phyloP scores from a whole-genome alignment of 2,329 filamentous ascomycete species.

The Gaeumannomyces sp. region DNA sequence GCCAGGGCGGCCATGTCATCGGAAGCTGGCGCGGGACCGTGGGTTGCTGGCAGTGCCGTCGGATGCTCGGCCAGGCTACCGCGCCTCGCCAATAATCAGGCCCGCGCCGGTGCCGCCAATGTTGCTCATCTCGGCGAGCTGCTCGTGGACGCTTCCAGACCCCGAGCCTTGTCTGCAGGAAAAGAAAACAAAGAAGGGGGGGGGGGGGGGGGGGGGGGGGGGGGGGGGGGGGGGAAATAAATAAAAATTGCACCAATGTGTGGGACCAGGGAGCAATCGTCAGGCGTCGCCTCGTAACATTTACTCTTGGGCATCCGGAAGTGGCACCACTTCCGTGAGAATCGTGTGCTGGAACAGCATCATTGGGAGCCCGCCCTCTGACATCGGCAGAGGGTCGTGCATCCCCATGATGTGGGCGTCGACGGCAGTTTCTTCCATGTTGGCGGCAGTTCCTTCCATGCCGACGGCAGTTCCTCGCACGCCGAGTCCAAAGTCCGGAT shows the following conservation, averaged over 20 bases:
- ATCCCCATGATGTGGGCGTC: background rate
- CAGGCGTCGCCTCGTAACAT: background rate
- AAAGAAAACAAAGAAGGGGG: no score
- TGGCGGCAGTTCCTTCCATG: background rate
- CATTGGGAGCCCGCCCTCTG: background rate
- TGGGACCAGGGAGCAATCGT: background rate
- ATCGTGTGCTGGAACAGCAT: conserved; percentile 1
- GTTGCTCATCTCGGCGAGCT: background rate
- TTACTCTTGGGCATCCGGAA: background rate
- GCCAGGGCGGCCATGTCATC: background rate
- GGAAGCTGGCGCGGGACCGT: background rate
- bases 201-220: no score
- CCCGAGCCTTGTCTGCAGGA: background rate
- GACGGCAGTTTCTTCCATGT: background rate
- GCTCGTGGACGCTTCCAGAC: background rate
- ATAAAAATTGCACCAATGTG: background rate
- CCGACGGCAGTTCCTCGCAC: background rate
- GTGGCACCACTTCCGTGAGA: background rate
- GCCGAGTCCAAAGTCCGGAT: background rate
- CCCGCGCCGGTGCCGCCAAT: background rate
- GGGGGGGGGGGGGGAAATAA: no score
- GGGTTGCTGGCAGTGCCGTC: background rate
- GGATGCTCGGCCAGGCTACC: background rate
- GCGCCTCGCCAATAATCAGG: background rate
- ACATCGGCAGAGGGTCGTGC: background rate